Evolutionary conservation across 768 basidiomycete species (phyloP).

Genomic region (Neoboletus brunneissimus): DNA sequence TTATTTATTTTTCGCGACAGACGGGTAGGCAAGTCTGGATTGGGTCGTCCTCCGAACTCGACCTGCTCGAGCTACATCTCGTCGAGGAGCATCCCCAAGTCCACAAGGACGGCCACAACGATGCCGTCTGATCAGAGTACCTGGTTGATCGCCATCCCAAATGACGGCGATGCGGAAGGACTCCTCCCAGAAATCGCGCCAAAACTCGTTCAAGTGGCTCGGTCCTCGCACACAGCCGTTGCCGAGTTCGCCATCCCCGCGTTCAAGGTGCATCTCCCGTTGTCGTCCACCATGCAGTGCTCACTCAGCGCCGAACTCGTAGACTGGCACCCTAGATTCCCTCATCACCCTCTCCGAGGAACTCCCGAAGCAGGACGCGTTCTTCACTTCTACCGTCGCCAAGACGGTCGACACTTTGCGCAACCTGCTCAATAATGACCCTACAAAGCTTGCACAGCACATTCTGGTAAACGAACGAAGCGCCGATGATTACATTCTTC

Average conservation of each 20-base stretch:
- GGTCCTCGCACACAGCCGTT: constrained; percentile 46
- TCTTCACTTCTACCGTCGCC: constrained; percentile 84
- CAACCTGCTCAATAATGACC: constrained; percentile 86
- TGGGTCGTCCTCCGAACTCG: background rate
- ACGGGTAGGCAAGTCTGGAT: constrained; percentile 9
- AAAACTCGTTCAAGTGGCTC: constrained; percentile 60
- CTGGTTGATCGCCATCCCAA: constrained; percentile 87
- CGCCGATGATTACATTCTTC: constrained; percentile 77
- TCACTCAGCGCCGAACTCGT: constrained; percentile 16
- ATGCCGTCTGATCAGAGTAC: constrained; percentile 98
- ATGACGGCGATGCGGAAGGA: constrained; percentile 81
- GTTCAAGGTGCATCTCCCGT: constrained; percentile 72
- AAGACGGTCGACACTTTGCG: constrained; percentile 94
- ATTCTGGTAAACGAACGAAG: constrained; percentile 74
- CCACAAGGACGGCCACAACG: constrained; percentile 11
- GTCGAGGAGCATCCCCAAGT: constrained; percentile 3
- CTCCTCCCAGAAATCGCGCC: constrained; percentile 60
- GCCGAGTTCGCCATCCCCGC: constrained; percentile 74
- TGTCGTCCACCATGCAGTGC: background rate
- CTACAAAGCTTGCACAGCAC: constrained; percentile 70
- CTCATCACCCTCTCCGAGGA: constrained; percentile 89
- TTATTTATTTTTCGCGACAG: constrained; percentile 8
- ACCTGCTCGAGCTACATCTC: constrained; percentile 2
- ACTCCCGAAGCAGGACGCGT: constrained; percentile 85
- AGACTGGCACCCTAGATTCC: constrained; percentile 93